Conservation (phyloP, 1,284 basidiomycete genomes). For the Ustilago nuda region DNA sequence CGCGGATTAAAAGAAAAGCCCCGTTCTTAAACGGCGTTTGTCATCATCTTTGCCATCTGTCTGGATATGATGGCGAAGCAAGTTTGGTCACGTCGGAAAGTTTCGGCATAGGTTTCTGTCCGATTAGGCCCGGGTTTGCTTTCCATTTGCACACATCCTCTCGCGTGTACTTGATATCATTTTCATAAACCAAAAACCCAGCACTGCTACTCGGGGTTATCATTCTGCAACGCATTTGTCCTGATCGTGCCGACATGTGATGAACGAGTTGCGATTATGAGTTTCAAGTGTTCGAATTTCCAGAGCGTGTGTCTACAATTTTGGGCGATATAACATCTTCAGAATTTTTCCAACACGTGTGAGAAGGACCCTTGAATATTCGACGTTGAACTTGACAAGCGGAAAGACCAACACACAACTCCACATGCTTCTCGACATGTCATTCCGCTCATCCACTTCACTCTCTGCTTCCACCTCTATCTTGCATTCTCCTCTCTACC, state of each 20-base stretch:
- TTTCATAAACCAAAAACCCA: constrained; percentile 32
- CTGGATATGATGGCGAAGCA: constrained; percentile 5
- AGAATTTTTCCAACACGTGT: neutral
- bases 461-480: neutral
- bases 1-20: constrained; percentile 66
- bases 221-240: constrained; percentile 18
- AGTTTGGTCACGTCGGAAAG: neutral
- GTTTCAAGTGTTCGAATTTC: neutral
- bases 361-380: constrained; percentile 1
- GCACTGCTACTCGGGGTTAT: constrained; percentile 15
- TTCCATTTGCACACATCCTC: constrained; percentile 7
- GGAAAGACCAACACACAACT: constrained; percentile 2
- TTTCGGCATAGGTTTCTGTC: neutral
- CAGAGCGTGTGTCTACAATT: neutral
- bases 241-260: neutral
- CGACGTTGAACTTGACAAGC: neutral
- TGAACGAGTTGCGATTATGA: neutral
- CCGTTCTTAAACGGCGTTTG: constrained; percentile 55
- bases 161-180: constrained; percentile 35
- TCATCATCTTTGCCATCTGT: neutral
- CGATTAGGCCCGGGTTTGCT: neutral
- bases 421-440: neutral
- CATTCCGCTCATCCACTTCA: neutral
- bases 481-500: neutral
- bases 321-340: neutral